phyloP scores from a whole-genome alignment of 768 basidiomycete species.

The Strobilomyces dryophilus region DNA sequence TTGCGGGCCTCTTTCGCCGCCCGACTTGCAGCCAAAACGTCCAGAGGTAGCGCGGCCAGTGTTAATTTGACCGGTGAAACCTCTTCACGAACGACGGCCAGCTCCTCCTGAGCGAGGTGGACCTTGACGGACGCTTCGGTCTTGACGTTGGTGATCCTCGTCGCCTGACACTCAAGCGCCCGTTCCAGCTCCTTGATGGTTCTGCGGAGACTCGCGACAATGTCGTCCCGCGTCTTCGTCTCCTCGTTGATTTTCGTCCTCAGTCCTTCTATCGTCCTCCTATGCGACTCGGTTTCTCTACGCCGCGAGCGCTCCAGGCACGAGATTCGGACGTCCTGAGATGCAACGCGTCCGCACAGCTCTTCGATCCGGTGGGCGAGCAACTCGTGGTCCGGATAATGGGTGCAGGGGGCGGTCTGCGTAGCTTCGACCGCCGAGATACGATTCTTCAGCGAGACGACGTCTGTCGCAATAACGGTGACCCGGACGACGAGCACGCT shows the following conservation, averaged over 20 bases:
- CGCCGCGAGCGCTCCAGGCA: slow-evolving; percentile 8
- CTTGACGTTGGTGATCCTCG: slow-evolving; percentile 11
- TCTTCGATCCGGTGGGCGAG: slow-evolving; percentile 6
- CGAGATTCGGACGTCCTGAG: slow-evolving; percentile 12
- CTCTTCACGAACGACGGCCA: slow-evolving; percentile 6
- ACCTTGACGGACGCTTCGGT: slow-evolving; percentile 18
- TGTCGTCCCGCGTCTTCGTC: slow-evolving; percentile 2
- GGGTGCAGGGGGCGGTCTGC: neutral
- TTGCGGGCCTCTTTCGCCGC: slow-evolving; percentile 4
- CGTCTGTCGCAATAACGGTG: slow-evolving; percentile 2
- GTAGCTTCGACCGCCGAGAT: slow-evolving; percentile 12
- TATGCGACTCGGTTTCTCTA: neutral
- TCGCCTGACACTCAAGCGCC: slow-evolving; percentile 13
- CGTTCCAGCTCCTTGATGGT: neutral
- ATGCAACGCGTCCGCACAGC: slow-evolving; percentile 6
- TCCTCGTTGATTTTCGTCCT: neutral
- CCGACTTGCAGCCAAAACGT: neutral
- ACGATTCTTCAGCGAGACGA: slow-evolving; percentile 18
- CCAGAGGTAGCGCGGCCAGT: neutral
- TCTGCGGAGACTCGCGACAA: slow-evolving; percentile 1
- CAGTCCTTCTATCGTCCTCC: slow-evolving; percentile 13
- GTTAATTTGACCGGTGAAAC: slow-evolving; percentile 8
- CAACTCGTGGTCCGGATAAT: neutral
- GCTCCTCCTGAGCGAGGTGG: slow-evolving; percentile 10
- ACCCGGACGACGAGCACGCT: slow-evolving; percentile 1